A percentile compares a stretch with the other conserved stretches of the same genome.
These are phyloP conservation scores for Coleophoma cylindrospora DNA, from an alignment of 2,329 filamentous ascomycete species.

Conservation along the genomic window DNA sequence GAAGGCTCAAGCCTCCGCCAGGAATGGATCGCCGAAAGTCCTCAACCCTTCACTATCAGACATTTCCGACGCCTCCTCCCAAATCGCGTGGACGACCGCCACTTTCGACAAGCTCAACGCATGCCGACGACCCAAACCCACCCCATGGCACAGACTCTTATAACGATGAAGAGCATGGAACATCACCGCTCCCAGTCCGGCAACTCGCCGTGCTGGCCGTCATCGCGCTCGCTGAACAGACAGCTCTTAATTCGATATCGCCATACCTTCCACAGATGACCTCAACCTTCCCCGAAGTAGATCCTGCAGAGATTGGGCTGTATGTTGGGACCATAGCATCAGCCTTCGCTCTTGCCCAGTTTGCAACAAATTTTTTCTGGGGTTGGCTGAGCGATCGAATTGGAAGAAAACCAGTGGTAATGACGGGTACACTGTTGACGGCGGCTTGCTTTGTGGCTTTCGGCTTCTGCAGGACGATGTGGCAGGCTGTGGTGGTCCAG, in stretches of 20 bases:
- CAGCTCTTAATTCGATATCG: conserved; percentile 91
- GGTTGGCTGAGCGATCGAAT: conserved; percentile 76
- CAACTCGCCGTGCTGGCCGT: conserved; percentile 84
- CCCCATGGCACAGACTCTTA: conserved; percentile 25
- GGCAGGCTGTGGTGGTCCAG: conserved; percentile 83
- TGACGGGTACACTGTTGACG: conserved; percentile 78
- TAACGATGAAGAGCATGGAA: conserved; percentile 25
- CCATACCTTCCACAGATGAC: conserved; percentile 96
- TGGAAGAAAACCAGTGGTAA: conserved; percentile 76
- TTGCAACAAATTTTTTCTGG: conserved; percentile 90
- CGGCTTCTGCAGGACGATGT: conserved; percentile 77
- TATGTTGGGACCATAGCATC: conserved; percentile 91
- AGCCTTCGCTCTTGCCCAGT: conserved; percentile 86
- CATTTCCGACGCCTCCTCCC: conserved; percentile 72
- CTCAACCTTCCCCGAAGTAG: conserved; percentile 75
- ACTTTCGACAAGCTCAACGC: conserved; percentile 27
- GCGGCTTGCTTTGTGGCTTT: conserved; percentile 79
- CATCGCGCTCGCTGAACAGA: conserved; percentile 90
- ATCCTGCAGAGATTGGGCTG: conserved; percentile 65
- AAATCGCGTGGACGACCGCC: conserved; percentile 49
- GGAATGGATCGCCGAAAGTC: conserved; percentile 26
- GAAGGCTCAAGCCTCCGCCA: conserved; percentile 1
- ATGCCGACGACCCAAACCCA: conserved; percentile 25
- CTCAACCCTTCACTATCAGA: conserved; percentile 65
- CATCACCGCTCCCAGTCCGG: conserved; percentile 69